A percentile compares a stretch with the other conserved stretches of the same genome.
These are phyloP conservation scores for Acanthamoeba royreba DNA, from an alignment of 208 protist species.

Conservation along the genomic window DNA sequence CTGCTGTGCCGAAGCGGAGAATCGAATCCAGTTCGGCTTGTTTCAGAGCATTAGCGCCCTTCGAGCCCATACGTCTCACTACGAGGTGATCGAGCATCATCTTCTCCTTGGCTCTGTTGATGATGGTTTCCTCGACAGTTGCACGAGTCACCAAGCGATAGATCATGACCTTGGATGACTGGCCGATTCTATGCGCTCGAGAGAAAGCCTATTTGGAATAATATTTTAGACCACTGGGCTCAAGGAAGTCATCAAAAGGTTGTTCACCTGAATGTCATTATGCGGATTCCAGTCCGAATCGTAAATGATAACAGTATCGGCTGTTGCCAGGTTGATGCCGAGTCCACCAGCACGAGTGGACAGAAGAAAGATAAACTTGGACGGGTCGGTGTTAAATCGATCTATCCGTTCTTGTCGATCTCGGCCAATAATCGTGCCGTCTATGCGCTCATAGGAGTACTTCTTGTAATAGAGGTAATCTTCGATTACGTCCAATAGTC, in stretches of 20 bases:
- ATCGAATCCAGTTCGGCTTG: conserved; percentile 47
- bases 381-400: conserved; percentile 77
- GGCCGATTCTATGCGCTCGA: conserved; percentile 96
- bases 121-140: conserved; percentile 90
- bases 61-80: conserved; percentile 81
- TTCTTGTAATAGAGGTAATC: conserved; percentile 84
- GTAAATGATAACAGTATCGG: conserved; percentile 98
- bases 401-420: conserved; percentile 76
- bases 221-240: no score
- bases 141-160: conserved; percentile 87
- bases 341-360: conserved; percentile 96
- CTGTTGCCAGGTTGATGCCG: conserved; percentile 96
- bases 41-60: not conserved
- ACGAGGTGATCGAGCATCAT: conserved; percentile 87
- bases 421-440: conserved; percentile 79
- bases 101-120: conserved; percentile 87
- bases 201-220: conserved; percentile 82
- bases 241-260: no score
- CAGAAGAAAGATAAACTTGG: conserved; percentile 91
- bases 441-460: conserved; percentile 88
- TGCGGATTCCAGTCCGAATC: conserved; percentile 94
- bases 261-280: conserved; percentile 91
- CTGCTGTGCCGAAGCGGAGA: conserved; percentile 32
- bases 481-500: conserved; percentile 90
- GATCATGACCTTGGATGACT: conserved; percentile 93